Evolutionary conservation across 2,329 filamentous ascomycete genomes (phyloP), one percentile per base, ranked within the genome.

Genomic region (Didymella segeticola): DNA sequence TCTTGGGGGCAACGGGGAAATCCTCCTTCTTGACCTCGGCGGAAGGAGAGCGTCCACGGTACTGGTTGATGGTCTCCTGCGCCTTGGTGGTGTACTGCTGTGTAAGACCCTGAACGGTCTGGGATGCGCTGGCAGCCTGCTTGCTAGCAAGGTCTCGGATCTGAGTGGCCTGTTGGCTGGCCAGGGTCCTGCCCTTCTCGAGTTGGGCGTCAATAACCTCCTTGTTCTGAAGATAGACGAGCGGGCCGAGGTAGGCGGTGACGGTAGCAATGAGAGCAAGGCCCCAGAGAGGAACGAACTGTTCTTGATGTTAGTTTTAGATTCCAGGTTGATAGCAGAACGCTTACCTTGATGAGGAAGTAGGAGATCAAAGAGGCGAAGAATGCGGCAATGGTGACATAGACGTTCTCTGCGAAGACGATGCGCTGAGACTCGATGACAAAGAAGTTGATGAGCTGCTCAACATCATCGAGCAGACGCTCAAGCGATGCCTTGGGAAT

Each of bases 401-500:
- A 79, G 49, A 87, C 77, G 64, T 88, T 88, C 79, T 88, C 86
- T 26, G 83, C 85, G 64, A 87, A 88, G 54, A 88, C 71, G 59
- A 88, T 80, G 53, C 86, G 82, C 78, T 88, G 86, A 69, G 85
- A 84, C 70, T 88, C 86, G 58, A 88, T 86, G 62, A 88, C 80
- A 74, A 87, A 85, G 76, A 88, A 88, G 77, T 88, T 87, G 75
- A 84, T 79, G 47, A 88, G 77, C 75, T 88, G 84, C 71, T 86
- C 83, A 12, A 86, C 69, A 69, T 88, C 86, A 60, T 86, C 85
- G 42, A 86, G 75, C 19, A 84, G 74, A 53, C 80, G 82, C 71
- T 88, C 85, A 29, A 87, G 78, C 42, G 82, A 84, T 63, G 87
- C 85, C 70, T 85, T 84, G 29, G 84, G 83, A 53, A 88, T 82